A percentile compares a stretch with the other conserved stretches of the same genome.
These are phyloP conservation scores for Lagenidium giganteum DNA, from an alignment of 352 stramenopile genomes.

Conservation along the genomic window DNA sequence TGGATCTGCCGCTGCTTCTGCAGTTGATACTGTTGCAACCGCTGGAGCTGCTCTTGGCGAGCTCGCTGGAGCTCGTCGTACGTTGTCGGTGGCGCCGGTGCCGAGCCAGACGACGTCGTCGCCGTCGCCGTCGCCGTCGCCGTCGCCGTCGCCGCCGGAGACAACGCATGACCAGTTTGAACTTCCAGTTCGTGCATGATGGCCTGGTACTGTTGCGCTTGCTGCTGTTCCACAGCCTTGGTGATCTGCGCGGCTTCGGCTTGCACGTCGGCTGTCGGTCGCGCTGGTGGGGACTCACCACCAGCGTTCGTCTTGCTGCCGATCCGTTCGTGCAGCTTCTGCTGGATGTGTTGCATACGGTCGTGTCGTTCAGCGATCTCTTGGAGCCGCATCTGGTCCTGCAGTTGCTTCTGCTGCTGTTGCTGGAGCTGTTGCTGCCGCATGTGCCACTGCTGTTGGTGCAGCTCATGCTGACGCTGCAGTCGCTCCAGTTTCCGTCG, in stretches of 20 bases:
- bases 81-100: neutral
- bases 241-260: constrained; percentile 6
- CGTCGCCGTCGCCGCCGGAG: constrained; percentile 1
- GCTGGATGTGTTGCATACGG: constrained; percentile 37
- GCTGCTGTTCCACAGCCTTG: constrained; percentile 13
- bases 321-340: constrained; percentile 31
- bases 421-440: constrained; percentile 23
- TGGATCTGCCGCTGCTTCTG: constrained; percentile 24
- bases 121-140: neutral
- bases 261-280: neutral
- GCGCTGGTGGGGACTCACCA: constrained; percentile 11
- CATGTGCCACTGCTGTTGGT: constrained; percentile 25
- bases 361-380: constrained; percentile 1
- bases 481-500: constrained; percentile 25
- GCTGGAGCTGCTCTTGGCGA: constrained; percentile 39
- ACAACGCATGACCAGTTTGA: constrained; percentile 23
- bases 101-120: no score
- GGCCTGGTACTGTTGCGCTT: constrained; percentile 25
- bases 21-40: constrained; percentile 47
- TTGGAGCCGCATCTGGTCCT: neutral
- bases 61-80: constrained; percentile 41
- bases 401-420: constrained; percentile 18
- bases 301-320: constrained; percentile 12
- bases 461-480: constrained; percentile 34
- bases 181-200: constrained; percentile 43